These are phyloP conservation scores for Aureobasidium sp. DNA, from an alignment of 2,329 filamentous ascomycete species.

Conservation along the genomic window DNA sequence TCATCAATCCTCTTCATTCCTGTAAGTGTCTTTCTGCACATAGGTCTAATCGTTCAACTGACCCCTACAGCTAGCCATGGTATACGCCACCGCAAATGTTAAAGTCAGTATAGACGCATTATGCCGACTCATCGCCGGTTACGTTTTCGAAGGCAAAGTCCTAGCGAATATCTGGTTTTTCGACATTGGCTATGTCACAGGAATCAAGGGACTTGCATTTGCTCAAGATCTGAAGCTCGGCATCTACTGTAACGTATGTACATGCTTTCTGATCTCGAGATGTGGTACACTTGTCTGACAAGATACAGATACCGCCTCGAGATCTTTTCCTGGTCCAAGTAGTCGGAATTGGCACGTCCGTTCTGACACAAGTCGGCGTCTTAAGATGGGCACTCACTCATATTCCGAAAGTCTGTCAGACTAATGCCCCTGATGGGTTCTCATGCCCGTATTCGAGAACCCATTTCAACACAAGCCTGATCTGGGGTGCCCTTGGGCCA, in stretches of 20 bases:
- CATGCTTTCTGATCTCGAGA: no score
- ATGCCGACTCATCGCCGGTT: slow-evolving; percentile 31
- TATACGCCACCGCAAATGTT: slow-evolving; percentile 71
- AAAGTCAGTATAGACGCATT: background rate
- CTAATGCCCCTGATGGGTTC: background rate
- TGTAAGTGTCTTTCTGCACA: slow-evolving; percentile 60
- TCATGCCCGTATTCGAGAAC: background rate
- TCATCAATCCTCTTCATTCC: slow-evolving; percentile 51
- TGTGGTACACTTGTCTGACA: background rate
- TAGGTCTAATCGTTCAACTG: background rate
- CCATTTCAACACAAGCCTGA: background rate
- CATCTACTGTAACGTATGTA: background rate
- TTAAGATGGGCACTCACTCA: background rate
- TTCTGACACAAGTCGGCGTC: background rate
- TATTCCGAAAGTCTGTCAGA: background rate
- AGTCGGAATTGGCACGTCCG: background rate
- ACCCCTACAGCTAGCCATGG: slow-evolving; percentile 64
- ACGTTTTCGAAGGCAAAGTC: slow-evolving; percentile 32
- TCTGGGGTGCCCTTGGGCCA: background rate
- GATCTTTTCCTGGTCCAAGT: background rate
- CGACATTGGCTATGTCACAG: background rate
- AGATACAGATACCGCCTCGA: background rate
- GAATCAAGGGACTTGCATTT: slow-evolving; percentile 32
- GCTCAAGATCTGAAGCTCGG: slow-evolving; percentile 36
- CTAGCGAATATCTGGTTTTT: slow-evolving; percentile 18